Conservation (phyloP, 2,329 filamentous ascomycete genomes). For the Fusarium sp. region DNA sequence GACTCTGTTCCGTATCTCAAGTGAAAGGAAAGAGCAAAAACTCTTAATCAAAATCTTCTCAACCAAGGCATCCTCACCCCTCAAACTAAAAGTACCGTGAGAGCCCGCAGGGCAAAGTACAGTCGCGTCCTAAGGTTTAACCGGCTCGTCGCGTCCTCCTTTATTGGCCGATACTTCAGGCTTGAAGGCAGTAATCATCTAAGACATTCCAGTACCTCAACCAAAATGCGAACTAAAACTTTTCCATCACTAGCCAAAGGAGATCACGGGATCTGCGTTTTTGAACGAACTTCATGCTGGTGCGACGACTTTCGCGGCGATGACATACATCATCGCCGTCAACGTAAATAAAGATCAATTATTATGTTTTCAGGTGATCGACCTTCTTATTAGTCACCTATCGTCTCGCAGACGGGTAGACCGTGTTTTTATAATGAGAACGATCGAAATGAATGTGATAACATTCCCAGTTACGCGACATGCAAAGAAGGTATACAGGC, state of each 20-base stretch:
- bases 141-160: conserved; percentile 5
- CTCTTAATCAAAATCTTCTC: not conserved
- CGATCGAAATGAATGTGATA: conserved; percentile 57
- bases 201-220: not conserved
- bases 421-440: conserved; percentile 33
- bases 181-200: conserved; percentile 36
- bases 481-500: conserved; percentile 48
- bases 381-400: conserved; percentile 12
- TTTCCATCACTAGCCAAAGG: conserved; percentile 49
- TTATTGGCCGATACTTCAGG: conserved; percentile 33
- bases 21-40: too few relatives aligned
- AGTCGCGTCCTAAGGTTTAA: conserved; percentile 12
- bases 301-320: conserved; percentile 62
- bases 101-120: not conserved
- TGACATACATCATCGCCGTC: conserved; percentile 47
- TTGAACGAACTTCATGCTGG: conserved; percentile 73
- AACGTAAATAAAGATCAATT: conserved; percentile 23
- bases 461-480: conserved; percentile 59
- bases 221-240: not conserved
- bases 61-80: not conserved
- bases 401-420: conserved; percentile 34
- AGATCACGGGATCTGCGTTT: conserved; percentile 68
- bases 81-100: conserved; percentile 17
- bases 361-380: too few relatives aligned
- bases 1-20: not conserved